Base-by-base conservation (phyloP, 2,329 filamentous ascomycete genomes). In the Pestalotiopsis sp. region DNA sequence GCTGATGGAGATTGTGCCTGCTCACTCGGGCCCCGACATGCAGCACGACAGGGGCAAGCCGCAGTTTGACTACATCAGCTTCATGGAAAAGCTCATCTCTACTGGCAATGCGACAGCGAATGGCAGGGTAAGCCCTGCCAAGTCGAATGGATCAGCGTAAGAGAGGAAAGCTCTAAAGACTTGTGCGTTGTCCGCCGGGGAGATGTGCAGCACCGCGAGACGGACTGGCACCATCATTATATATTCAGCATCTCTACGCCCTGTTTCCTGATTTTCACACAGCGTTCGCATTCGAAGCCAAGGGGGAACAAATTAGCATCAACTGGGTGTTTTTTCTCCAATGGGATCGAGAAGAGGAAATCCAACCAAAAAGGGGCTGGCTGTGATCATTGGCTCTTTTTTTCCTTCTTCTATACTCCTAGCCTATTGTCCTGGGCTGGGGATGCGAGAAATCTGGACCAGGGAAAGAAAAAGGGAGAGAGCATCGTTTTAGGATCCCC, bases 11-110 rank as follows among this genome's bases (percentile, higher is more conserved):
- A 93, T 93, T 65, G 97, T 99, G 87, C 96, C 96, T 0, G 78
- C 84, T 66, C 95, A 98, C 79, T 88, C 86, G 64, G 96, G 95
- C 0, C 94, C 94, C 2, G 95, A 98, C 80, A 87, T 95, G 80
- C 90, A 93, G 68, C 90, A 94, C 76, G 96, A 98, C 79, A 87
- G 94, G 67, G 91, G 95, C 65, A 82, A 93, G 77, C 89, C 92
- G 49, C 97, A 98, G 81, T 99, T 91, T 80, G 96, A 99, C 82
- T 99, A 99, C 83, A 94, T 98, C 73, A 91, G 89, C 71, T 99
- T 98, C 80, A 99, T 99, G 96, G 92, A 98, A 80, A 92, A 91
- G 77, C 85, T 96, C 81, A 93, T 94, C 11, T 23, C 39, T 0
- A 74, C 74, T 27, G 77, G 78, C 67, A 76, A 76, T 20, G 25